Conservation (phyloP, 805 yeast species). For the Sugiyamaella boreocaroliniensis region DNA sequence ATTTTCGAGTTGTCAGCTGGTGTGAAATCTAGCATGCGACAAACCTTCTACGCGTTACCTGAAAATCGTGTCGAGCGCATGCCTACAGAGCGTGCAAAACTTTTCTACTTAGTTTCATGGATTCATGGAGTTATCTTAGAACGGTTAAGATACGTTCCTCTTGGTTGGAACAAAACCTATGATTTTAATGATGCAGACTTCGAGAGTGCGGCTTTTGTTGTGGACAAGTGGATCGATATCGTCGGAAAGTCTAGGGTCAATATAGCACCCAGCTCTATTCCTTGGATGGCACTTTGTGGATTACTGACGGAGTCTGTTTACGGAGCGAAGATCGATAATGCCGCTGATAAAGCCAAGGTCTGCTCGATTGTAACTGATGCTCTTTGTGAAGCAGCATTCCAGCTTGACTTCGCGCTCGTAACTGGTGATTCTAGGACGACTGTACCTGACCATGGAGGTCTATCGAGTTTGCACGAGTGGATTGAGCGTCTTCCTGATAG, state of each 20-base stretch:
- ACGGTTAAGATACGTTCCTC: constrained; percentile 51
- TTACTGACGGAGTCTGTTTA: constrained; percentile 52
- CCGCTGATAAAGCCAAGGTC: constrained; percentile 18
- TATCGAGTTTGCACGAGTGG: constrained; percentile 42
- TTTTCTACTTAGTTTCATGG: constrained; percentile 60
- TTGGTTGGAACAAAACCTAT: constrained; percentile 54
- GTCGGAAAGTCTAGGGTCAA: constrained; percentile 29
- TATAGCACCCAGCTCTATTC: constrained; percentile 41
- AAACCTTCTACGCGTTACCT: constrained; percentile 29
- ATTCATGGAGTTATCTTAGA: constrained; percentile 59
- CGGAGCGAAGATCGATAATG: constrained; percentile 41
- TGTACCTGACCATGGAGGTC: constrained; percentile 43
- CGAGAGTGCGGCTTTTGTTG: constrained; percentile 39
- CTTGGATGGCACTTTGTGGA: constrained; percentile 48
- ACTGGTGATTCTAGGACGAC: constrained; percentile 20
- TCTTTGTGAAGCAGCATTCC: constrained; percentile 14
- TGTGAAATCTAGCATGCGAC: constrained; percentile 42
- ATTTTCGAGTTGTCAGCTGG: constrained; percentile 61
- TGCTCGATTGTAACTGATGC: constrained; percentile 13
- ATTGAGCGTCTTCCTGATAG: constrained; percentile 45
- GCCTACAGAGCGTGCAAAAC: constrained; percentile 42
- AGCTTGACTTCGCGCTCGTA: constrained; percentile 30
- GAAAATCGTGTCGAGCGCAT: constrained; percentile 9
- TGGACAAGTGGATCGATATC: constrained; percentile 37
- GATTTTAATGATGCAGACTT: constrained; percentile 75